Evolutionary conservation across 2,329 filamentous ascomycete genomes (phyloP), one percentile per base, ranked within the genome.

Genomic region (Venturia aucupariae): DNA sequence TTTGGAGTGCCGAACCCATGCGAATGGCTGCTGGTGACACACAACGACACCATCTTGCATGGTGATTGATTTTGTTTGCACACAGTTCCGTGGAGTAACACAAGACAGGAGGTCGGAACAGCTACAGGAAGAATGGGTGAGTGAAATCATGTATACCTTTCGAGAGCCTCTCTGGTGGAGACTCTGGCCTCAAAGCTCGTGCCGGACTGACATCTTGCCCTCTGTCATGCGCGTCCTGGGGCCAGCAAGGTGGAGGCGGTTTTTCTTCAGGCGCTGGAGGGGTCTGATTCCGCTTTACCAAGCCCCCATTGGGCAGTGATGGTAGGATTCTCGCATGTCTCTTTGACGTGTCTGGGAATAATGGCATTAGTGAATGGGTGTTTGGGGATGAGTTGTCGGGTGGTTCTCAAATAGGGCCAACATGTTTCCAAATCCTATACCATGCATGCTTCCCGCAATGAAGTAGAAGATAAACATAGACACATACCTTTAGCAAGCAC

Each of bases 11-110:
- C 51, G 35, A 57, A 35, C 30, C 27, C 51, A 57, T 57, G 51
- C 51, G 51, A 57, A 35, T 35, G 51, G 30, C 27, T 32, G 11
- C 27, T 57, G 51, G 51, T n/a, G 27, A 57, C 30, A 57, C 51
- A 57, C 51, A 57, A 57, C 35, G 51, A 57, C 30, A 57, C 51
- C 51, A 57, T 57, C 51, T 32, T 57, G 51, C 51, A 35, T 57
- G 51, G 51, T 35, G 51, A 35, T 57, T 27, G 10, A 6, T 8
- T 35, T 57, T n/a, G 51, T 57, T 57, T 57, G 51, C 27, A 35
- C 27, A 57, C 51, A 32, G n/a, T 57, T 57, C 35, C 13, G 27
- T 35, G 30, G 8, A 55, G 51, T 32, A 22, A 35, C 51, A 57
- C 51, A 57, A 57, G 30, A 57, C 51, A 35, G 30, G 13, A n/a